Evolutionary conservation across 2,329 filamentous ascomycete species (phyloP), one percentile per base, ranked within the genome.

Genomic region (Daldinia eschscholtzii): DNA sequence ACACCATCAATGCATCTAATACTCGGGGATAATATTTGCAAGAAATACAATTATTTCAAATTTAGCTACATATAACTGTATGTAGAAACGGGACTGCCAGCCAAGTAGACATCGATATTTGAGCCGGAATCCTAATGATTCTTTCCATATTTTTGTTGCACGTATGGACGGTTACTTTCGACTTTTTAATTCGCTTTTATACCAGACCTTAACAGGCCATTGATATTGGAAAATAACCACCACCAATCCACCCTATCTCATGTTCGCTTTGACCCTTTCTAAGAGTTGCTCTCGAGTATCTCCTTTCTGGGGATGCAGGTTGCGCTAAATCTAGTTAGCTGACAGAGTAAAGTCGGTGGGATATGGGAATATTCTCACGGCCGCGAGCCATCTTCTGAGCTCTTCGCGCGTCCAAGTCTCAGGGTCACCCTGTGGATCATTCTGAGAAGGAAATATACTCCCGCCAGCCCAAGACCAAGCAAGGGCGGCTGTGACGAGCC

Each of bases 391-490:
- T 76, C 90, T 85, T 68, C 89, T 86, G 80, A 97, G 84, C 76
- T 98, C 93, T 55, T 93, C 91, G 64, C 86, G 84, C 0, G 93
- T 93, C 95, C 95, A 98, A 9, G 77, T 79, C 44, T 84, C 82
- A 44, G 83, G 88, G 83, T 93, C 87, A 67, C 94, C 94, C 30
- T 84, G 92, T n/a, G 94, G 93, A 77, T 97, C 94, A 55, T 84
- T 68, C 72, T 89, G 84, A 3, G 87, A 80, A 0, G 94, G 94
- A 76, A 98, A 97, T 76, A 98, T 87, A 70, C 95, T 93, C 60
- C 88, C 86, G 64, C 93, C 93, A 90, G 92, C 97, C 74, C 98
- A 95, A 18, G 88, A 87, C 91, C 92, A 97, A 46, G 88, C 89
- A 15, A 93, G 92, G 1, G 92, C 93, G 1, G 92, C 93, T 6